Percentiles rank a stretch among this genome's conserved stretches.
Evolutionary conservation across 805 yeast species (phyloP).

Genomic region (Grigorovia transvaalensis): DNA sequence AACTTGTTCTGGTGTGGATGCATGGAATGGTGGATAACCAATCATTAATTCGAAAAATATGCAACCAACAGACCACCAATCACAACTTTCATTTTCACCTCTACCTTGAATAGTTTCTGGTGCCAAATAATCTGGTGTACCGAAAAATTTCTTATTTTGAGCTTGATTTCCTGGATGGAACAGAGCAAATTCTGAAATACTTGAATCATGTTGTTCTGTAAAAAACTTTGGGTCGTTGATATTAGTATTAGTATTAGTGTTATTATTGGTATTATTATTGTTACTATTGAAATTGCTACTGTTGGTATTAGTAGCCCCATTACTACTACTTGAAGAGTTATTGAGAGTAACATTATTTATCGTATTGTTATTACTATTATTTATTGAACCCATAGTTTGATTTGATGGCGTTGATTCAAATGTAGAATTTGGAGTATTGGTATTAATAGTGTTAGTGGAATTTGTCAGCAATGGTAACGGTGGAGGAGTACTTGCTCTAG

Average conservation of each 20-base stretch:
- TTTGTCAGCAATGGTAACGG: conserved; percentile 3
- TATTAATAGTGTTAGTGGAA: neutral
- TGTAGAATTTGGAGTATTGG: neutral
- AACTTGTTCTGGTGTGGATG: conserved; percentile 63
- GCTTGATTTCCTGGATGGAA: conserved; percentile 58
- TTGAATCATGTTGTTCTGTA: neutral
- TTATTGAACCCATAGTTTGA: neutral
- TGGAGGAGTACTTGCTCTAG: conserved; percentile 24
- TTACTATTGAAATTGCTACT: neutral
- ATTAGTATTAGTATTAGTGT: neutral
- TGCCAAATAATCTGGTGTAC: conserved; percentile 95
- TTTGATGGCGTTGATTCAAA: conserved; percentile 3
- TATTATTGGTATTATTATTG: neutral
- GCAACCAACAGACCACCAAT: conserved; percentile 98
- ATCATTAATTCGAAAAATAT: conserved; percentile 82
- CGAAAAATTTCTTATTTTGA: conserved; percentile 64
- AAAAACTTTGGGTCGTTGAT: neutral
- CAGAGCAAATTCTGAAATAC: conserved; percentile 43
- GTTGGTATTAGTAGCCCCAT: neutral
- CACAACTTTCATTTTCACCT: conserved; percentile 60
- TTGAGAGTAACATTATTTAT: neutral
- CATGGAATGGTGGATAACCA: conserved; percentile 95
- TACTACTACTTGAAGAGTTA: neutral
- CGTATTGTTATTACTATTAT: neutral
- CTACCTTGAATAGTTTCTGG: conserved; percentile 89